A percentile compares a stretch with the other conserved stretches of the same genome.
phyloP scores from a whole-genome alignment of 768 basidiomycete genomes.

The Cystoderma amianthinum region DNA sequence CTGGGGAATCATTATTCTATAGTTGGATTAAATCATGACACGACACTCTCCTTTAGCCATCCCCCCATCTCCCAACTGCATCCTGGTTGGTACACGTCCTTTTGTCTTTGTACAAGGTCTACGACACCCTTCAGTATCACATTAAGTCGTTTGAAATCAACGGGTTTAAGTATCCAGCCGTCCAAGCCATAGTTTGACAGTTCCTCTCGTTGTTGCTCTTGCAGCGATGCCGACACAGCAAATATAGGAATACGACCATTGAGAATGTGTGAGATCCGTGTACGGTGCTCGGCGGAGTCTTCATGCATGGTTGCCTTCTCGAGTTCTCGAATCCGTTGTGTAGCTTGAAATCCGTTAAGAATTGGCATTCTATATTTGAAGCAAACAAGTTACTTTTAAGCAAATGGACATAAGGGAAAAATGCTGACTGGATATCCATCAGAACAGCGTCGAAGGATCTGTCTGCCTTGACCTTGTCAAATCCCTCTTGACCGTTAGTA shows the following conservation, averaged over 20 bases:
- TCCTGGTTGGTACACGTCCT: constrained; percentile 44
- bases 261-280: constrained; percentile 35
- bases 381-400: not conserved
- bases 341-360: constrained; percentile 66
- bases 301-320: constrained; percentile 33
- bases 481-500: constrained; percentile 71
- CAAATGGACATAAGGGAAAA: no score
- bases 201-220: constrained; percentile 48
- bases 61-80: constrained; percentile 60
- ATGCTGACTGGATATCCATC: constrained; percentile 79
- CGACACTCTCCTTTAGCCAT: constrained; percentile 37
- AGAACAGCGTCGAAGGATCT: constrained; percentile 63
- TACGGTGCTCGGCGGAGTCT: constrained; percentile 3
- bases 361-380: constrained; percentile 63
- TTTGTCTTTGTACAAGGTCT: constrained; percentile 40
- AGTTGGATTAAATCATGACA: no score
- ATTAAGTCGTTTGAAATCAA: constrained; percentile 66
- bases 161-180: constrained; percentile 82
- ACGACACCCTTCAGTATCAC: constrained; percentile 52
- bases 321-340: constrained; percentile 54
- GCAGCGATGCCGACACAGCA: constrained; percentile 72
- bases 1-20: no score
- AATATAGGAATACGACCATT: constrained; percentile 74
- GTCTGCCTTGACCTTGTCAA: constrained; percentile 53
- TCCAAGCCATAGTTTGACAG: constrained; percentile 55